A percentile compares a stretch with the other conserved stretches of the same genome.
These are phyloP conservation scores for Pinus albicaulis DNA, from an alignment of 75 land plant genomes.

Conservation along the genomic window DNA sequence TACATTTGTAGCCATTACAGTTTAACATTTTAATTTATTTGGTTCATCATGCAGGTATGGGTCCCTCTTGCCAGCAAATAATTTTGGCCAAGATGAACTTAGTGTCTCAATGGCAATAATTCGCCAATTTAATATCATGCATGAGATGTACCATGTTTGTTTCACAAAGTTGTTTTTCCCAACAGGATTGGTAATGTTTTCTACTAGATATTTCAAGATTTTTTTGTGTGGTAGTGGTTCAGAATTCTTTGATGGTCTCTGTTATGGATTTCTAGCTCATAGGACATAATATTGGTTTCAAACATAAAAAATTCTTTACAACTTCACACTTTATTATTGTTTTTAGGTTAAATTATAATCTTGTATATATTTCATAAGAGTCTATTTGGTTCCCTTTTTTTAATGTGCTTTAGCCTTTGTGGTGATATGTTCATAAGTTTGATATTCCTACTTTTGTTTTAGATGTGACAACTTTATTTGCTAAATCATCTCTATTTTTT, in stretches of 20 bases:
- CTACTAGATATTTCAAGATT: no score
- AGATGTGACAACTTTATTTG: background rate
- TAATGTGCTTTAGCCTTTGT: no score
- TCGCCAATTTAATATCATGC: conserved; percentile 73
- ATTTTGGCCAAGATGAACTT: conserved; percentile 56
- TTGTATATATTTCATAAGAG: background rate
- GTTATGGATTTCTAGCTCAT: no score
- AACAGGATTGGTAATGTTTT: conserved; percentile 85
- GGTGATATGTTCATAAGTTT: no score
- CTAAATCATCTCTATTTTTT: no score
- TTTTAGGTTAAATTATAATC: background rate
- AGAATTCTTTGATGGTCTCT: no score
- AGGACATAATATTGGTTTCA: no score
- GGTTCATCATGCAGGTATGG: no score
- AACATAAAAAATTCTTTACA: background rate
- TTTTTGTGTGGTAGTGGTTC: no score
- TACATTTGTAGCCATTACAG: no score
- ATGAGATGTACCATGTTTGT: conserved; percentile 96
- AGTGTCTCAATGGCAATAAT: conserved; percentile 76
- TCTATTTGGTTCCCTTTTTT: background rate
- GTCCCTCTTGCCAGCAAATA: conserved; percentile 29
- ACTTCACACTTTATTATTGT: background rate
- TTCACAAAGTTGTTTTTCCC: no score
- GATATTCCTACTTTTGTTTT: background rate
- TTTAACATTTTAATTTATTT: no score